A percentile compares a stretch with the other conserved stretches of the same genome.
These are phyloP conservation scores for Candida dajiaensis DNA, from an alignment of 805 yeast genomes.

Conservation along the genomic window DNA sequence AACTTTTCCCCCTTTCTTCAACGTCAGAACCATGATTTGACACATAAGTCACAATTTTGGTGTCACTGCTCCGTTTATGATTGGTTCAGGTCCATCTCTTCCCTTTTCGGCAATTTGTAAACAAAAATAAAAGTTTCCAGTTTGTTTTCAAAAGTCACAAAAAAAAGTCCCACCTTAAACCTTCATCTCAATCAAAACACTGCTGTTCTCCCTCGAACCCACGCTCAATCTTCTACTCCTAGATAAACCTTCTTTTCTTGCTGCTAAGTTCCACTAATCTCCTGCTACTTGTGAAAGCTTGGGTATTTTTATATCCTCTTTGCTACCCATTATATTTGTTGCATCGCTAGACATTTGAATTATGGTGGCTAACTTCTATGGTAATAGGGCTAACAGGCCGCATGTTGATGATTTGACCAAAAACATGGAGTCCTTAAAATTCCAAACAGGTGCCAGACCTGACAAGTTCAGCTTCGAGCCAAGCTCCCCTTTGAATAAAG, in stretches of 20 bases:
- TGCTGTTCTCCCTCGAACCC: neutral
- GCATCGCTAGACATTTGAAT: neutral
- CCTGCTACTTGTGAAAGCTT: neutral
- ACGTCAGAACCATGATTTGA: neutral
- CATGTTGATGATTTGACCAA: constrained; percentile 22
- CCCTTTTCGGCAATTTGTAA: neutral
- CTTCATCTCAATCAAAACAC: neutral
- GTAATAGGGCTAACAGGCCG: constrained; percentile 13
- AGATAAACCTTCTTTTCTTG: neutral
- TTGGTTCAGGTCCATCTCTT: neutral
- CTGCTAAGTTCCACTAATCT: neutral
- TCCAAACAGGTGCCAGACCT: constrained; percentile 8
- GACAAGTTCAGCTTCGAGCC: constrained; percentile 25
- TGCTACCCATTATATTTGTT: neutral
- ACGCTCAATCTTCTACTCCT: neutral
- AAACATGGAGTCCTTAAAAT: constrained; percentile 24
- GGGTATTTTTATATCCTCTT: neutral
- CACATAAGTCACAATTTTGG: neutral
- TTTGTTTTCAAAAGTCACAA: neutral
- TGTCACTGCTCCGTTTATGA: neutral
- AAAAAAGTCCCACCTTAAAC: neutral
- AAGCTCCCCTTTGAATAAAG: constrained; percentile 36
- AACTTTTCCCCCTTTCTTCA: too few relatives aligned
- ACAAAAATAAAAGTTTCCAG: neutral
- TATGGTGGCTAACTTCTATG: constrained; percentile 25